phyloP scores from a whole-genome alignment of 352 stramenopile species.

The Phytophthora quininea region DNA sequence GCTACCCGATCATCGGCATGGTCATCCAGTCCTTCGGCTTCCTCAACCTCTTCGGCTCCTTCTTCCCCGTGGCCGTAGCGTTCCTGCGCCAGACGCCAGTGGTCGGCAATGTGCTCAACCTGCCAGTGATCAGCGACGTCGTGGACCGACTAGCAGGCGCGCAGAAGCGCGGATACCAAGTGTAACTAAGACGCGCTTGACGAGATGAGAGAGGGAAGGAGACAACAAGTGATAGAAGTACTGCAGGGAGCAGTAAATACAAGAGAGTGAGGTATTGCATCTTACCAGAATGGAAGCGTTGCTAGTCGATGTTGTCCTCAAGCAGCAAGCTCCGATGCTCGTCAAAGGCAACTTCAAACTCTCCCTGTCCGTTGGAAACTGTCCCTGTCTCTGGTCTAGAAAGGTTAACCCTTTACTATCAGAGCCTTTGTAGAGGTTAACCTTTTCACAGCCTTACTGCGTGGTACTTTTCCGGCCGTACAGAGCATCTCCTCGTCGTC shows the following conservation, averaged over 20 bases:
- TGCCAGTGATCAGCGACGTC: slow-evolving; percentile 83
- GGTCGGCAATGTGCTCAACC: slow-evolving; percentile 87
- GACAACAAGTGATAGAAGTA: background rate
- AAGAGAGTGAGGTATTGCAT: too few relatives aligned
- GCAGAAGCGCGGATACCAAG: slow-evolving; percentile 87
- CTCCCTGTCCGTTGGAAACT: too few relatives aligned
- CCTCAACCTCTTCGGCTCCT: slow-evolving; percentile 96
- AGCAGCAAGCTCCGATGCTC: too few relatives aligned
- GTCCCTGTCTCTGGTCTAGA: too few relatives aligned
- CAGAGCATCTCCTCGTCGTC: background rate
- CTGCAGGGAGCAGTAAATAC: background rate
- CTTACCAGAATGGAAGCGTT: too few relatives aligned
- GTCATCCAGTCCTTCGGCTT: slow-evolving; percentile 94
- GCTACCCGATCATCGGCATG: slow-evolving; percentile 94
- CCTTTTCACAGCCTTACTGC: background rate
- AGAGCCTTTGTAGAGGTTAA: too few relatives aligned
- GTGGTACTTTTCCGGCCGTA: background rate
- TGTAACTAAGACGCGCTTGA: slow-evolving; percentile 38
- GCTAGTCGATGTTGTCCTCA: too few relatives aligned
- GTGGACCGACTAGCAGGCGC: slow-evolving; percentile 86
- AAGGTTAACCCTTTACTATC: too few relatives aligned
- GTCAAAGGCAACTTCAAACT: too few relatives aligned
- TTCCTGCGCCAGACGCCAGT: slow-evolving; percentile 93
- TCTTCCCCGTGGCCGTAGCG: slow-evolving; percentile 94
- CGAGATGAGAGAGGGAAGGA: background rate